Conservation (phyloP, 139 green algal genomes). For the Medakamo hakoo region DNA sequence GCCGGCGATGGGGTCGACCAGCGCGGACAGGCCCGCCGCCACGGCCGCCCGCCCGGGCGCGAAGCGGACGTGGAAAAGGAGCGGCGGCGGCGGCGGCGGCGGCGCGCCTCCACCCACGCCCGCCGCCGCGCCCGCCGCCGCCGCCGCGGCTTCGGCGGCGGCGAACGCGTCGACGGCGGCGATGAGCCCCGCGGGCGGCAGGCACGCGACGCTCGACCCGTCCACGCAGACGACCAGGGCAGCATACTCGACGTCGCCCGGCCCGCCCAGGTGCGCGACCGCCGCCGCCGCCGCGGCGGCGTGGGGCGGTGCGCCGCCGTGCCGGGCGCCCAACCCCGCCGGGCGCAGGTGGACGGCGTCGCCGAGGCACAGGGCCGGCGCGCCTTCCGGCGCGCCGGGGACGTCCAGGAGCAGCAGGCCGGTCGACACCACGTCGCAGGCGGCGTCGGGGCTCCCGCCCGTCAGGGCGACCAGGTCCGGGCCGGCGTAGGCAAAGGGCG, state of each 20-base stretch:
- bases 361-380: constrained; percentile 15
- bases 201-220: background rate
- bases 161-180: background rate
- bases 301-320: background rate
- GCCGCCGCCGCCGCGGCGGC: constrained; percentile 2
- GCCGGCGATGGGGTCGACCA: background rate
- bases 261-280: constrained; percentile 5
- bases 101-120: background rate
- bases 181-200: background rate
- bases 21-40: constrained; percentile 20
- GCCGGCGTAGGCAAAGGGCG: too few species aligned
- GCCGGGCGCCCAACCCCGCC: background rate
- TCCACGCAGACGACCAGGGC: background rate
- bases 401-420: constrained; percentile 12
- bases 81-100: background rate
- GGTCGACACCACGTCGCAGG: too few species aligned
- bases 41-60: constrained; percentile 25
- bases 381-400: constrained; percentile 18
- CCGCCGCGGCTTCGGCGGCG: background rate
- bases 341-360: constrained; percentile 21
- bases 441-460: too few species aligned
- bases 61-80: constrained; percentile 34
- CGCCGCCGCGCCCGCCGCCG: background rate
- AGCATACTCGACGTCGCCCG: background rate
- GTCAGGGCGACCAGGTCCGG: too few species aligned